Conservation (phyloP, 441 rosid genomes). For the Adansonia madagascariensis region DNA sequence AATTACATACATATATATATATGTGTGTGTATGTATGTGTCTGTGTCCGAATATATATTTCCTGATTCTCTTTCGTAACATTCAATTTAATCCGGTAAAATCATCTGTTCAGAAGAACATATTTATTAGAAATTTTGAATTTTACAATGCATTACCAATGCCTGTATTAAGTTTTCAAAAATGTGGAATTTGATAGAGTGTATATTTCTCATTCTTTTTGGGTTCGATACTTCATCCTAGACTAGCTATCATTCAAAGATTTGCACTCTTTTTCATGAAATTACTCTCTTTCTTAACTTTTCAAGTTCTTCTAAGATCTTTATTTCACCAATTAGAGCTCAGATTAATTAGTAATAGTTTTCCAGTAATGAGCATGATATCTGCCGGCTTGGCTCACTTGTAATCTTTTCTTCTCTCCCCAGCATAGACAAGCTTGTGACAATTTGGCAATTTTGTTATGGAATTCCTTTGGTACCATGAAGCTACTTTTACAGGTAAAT, state of each 20-base stretch:
- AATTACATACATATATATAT: not conserved
- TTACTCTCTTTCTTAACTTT: not conserved
- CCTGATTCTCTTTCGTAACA: not conserved
- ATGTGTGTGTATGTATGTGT: no score
- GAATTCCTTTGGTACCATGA: slow-evolving; percentile 38
- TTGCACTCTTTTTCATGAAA: not conserved
- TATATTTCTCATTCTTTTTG: not conserved
- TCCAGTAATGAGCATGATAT: not conserved
- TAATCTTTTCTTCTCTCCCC: slow-evolving; percentile 19
- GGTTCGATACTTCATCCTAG: not conserved
- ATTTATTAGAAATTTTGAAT: not conserved
- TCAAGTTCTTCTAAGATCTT: not conserved
- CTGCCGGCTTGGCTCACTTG: not conserved
- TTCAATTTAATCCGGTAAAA: not conserved
- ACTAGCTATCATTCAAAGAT: not conserved
- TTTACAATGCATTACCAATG: not conserved
- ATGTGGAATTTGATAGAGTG: not conserved
- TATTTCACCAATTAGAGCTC: not conserved
- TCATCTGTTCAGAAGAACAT: not conserved
- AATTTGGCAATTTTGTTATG: slow-evolving; percentile 48
- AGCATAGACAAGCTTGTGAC: slow-evolving; percentile 40
- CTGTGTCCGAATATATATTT: no score
- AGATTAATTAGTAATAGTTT: not conserved
- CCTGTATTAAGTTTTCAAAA: not conserved
- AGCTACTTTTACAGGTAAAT: slow-evolving; percentile 44